Evolutionary conservation across 140 eudicot species (phyloP), one percentile per base, ranked within the genome.

Genomic region (Oenanthe javanica): DNA sequence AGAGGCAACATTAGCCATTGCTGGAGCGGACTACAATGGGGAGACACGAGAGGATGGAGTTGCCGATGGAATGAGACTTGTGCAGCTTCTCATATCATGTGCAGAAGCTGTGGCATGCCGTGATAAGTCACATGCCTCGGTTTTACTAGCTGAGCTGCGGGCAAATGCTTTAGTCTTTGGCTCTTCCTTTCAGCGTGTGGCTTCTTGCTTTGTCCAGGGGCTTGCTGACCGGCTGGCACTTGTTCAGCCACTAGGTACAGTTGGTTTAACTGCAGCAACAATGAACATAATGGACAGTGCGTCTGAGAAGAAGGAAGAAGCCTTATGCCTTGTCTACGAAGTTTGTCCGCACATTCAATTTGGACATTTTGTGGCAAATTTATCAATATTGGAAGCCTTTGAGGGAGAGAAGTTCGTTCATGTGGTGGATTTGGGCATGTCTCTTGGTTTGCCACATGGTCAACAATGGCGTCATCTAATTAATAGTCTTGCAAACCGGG

Each of bases 21-120:
- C 73, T 38, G 83, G 73, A 4, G 51, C 64, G 16, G 77, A 79
- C 2, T 77, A 51, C 13, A 76, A 48, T 25, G 82, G 50, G 9
- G 69, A 48, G 4, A 80, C 19, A 0, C 18, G 18, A 43, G 89
- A 79, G 6, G 85, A 81, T 48, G 79, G 51, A 2, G 77, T 3
- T 45, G 83, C 77, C 1, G 87, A 79, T 12, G 90, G 86, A 14
- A 87, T 79, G 86, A 57, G 75, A 38, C 79, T 87, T 5, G 87
- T 87, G 45, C 90, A 87, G 83, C 87, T 66, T 31, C 87, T 87
- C 51, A 79, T 87, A 49, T 82, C 86, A 6, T 84, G 87, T 48
- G 87, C 88, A 13, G 90, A 87, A 67, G 90, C 86, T 15, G 90
- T 87, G 76, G 90, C 90, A 19, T 87, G 90, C 16, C 82, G 90